phyloP scores from a whole-genome alignment of 2,329 filamentous ascomycete species.

The Meredithiella fracta region DNA sequence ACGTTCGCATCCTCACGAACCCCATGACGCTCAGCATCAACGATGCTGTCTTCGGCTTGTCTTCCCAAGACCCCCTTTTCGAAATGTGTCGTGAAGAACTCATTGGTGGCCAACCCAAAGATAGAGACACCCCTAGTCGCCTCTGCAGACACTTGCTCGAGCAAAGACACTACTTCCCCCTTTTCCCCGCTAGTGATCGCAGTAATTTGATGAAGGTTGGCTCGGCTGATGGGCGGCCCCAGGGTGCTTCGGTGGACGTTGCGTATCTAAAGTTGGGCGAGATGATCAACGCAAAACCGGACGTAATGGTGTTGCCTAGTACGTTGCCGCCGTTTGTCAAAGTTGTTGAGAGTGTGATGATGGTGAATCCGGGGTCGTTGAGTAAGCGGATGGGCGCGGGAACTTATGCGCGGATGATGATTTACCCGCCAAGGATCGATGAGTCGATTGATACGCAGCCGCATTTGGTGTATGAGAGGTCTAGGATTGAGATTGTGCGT shows the following conservation, averaged over 20 bases:
- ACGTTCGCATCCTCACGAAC: constrained; percentile 66
- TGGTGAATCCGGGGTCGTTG: constrained; percentile 77
- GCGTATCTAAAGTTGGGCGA: constrained; percentile 79
- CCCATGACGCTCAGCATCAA: constrained; percentile 82
- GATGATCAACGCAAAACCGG: constrained; percentile 72
- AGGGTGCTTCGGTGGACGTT: constrained; percentile 66
- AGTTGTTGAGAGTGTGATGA: constrained; percentile 77
- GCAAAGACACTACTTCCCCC: constrained; percentile 77
- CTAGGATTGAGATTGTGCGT: constrained; percentile 71
- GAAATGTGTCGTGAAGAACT: constrained; percentile 65
- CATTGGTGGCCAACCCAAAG: constrained; percentile 1
- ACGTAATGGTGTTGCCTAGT: constrained; percentile 71
- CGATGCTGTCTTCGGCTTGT: constrained; percentile 67
- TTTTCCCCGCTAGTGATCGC: constrained; percentile 67
- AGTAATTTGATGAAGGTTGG: constrained; percentile 49
- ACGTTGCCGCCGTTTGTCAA: constrained; percentile 73
- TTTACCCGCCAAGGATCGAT: constrained; percentile 49
- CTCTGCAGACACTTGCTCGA: constrained; percentile 65
- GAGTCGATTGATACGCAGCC: constrained; percentile 40
- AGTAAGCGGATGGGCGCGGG: constrained; percentile 74
- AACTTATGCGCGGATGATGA: constrained; percentile 65
- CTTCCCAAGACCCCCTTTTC: constrained; percentile 67
- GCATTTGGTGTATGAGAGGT: constrained; percentile 66
- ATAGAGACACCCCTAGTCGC: constrained; percentile 46
- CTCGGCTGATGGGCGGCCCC: constrained; percentile 40